Percentiles rank a stretch among this genome's conserved stretches.
phyloP scores from a whole-genome alignment of 78 protist species.

The Planoprotostelium fungivorum region DNA sequence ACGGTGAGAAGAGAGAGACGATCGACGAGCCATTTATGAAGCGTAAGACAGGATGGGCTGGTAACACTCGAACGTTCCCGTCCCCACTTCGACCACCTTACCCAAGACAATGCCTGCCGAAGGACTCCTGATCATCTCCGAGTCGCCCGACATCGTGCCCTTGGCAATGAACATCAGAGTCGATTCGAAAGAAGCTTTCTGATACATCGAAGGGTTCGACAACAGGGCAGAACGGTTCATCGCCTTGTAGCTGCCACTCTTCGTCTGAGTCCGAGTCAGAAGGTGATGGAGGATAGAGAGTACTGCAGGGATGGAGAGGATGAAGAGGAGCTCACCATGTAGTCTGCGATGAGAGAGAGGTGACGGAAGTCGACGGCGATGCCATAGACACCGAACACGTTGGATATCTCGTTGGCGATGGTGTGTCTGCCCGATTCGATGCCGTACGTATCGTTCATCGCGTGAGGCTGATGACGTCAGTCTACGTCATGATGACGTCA shows the following conservation, averaged over 20 bases:
- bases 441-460: slow-evolving; percentile 52
- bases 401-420: slow-evolving; percentile 75
- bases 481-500: slow-evolving; percentile 2
- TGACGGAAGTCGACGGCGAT: slow-evolving; percentile 94
- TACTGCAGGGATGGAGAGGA: too few relatives aligned
- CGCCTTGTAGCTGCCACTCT: slow-evolving; percentile 23
- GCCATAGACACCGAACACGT: slow-evolving; percentile 94
- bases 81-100: slow-evolving; percentile 31
- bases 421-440: slow-evolving; percentile 86
- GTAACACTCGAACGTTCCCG: slow-evolving; percentile 29
- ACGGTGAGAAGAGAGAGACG: too few relatives aligned
- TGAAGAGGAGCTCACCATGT: too few relatives aligned
- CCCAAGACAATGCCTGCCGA: slow-evolving; percentile 62
- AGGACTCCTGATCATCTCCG: slow-evolving; percentile 31
- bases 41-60: background rate
- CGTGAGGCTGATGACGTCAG: background rate
- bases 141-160: slow-evolving; percentile 36
- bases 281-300: too few relatives aligned
- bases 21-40: too few relatives aligned
- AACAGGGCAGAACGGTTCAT: slow-evolving; percentile 51
- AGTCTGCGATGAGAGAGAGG: slow-evolving; percentile 92
- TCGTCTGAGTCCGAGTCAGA: background rate
- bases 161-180: slow-evolving; percentile 42
- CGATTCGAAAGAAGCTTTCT: slow-evolving; percentile 63
- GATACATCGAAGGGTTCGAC: slow-evolving; percentile 49